Base-by-base conservation (phyloP, 345 rosid genomes). In the Boechera divaricarpa region DNA sequence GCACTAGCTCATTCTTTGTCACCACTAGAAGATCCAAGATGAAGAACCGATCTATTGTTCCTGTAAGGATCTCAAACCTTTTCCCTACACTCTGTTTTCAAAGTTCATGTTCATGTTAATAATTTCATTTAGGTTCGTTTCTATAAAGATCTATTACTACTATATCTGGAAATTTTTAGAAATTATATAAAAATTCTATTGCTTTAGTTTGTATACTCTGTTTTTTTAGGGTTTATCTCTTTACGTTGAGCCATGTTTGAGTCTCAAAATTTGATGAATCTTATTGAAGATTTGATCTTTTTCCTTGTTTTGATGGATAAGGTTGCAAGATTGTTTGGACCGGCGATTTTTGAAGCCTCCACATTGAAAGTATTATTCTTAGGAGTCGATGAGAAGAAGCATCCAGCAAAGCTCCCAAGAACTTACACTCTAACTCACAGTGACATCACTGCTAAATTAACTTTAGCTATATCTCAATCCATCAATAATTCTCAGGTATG, bases 271-370 rank as follows among this genome's bases (percentile, higher is more conserved):
- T 16, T 16, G 16, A 16, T 16, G 16, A 16, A 16, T 16, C 16
- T 42, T 16, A 3, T 0, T 2, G 1, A 15, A 56, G 13, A 0
- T 51, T 51, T 54, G 21, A 6, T 7, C 1, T 52, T 1, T 38
- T 15, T n/a, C 2, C 0, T 0, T 42, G 3, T 8, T 31, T 48
- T 78, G 58, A 39, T 69, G 56, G 53, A 41, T n/a, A 44, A 94
- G 99, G 88, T 86, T 60, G 95, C 98, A 45, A 90, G 99, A 76
- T 80, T 94, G 69, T 94, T 94, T 76, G 98, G 99, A 80, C 99
- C 98, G 26, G 88, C 99, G 5, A 89, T 94, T 55, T 94, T 94
- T 79, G 98, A 94, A 80, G 91, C 97, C 11, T 92, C 99, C 63
- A 94, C 92, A 81, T 77, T 94, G 70, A 94, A 90, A 80, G 98